Percentiles rank a stretch among this genome's conserved stretches.
phyloP scores from a whole-genome alignment of 2,329 filamentous ascomycete genomes.

The Seiridium cupressi region DNA sequence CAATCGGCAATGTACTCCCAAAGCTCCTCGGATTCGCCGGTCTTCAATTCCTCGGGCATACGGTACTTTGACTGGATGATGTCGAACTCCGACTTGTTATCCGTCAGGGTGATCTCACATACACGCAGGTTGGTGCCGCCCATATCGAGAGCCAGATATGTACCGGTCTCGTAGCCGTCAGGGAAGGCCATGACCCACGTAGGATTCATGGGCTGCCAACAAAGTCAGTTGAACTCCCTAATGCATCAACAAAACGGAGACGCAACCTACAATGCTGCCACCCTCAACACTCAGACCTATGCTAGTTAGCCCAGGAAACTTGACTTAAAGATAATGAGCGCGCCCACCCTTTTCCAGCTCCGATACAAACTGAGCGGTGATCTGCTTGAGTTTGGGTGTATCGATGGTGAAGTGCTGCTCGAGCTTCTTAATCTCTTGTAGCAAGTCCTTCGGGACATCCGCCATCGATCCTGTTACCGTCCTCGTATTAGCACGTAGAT shows the following conservation, averaged over 20 bases:
- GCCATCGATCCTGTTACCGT: conserved; percentile 72
- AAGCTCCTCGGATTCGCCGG: conserved; percentile 76
- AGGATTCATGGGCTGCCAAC: conserved; percentile 84
- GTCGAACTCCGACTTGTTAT: conserved; percentile 86
- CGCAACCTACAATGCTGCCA: conserved; percentile 77
- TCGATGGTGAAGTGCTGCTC: conserved; percentile 83
- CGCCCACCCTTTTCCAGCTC: conserved; percentile 78
- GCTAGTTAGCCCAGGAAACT: conserved; percentile 11
- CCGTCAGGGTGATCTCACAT: conserved; percentile 85
- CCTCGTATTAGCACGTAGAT: background rate
- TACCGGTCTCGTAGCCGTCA: conserved; percentile 82
- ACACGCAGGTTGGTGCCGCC: conserved; percentile 94
- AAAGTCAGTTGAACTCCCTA: conserved; percentile 7
- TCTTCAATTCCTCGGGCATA: conserved; percentile 91
- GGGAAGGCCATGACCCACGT: conserved; percentile 94
- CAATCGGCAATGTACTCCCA: conserved; percentile 97
- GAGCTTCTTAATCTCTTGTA: conserved; percentile 75
- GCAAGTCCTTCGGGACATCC: conserved; percentile 83
- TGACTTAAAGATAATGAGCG: conserved; percentile 15
- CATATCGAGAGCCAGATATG: conserved; percentile 89
- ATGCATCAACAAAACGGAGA: too few relatives aligned
- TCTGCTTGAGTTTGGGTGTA: conserved; percentile 77
- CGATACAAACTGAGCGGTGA: conserved; percentile 83
- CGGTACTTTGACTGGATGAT: conserved; percentile 96
- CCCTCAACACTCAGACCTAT: conserved; percentile 80